Base-by-base conservation (phyloP, 305 asterid species). In the Solanum hybrid region DNA sequence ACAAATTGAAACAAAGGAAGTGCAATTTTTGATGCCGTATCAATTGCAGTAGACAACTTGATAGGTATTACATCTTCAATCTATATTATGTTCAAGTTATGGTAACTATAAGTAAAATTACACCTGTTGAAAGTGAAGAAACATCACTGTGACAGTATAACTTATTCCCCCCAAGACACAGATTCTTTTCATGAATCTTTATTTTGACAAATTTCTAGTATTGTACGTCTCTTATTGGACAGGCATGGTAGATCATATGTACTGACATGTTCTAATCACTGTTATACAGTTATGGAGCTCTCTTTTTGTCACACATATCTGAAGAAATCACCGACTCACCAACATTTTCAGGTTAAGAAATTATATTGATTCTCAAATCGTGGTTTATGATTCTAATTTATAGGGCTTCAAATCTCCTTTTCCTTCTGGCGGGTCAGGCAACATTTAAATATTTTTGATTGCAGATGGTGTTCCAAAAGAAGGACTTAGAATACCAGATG, bases 391-490 rank as follows among this genome's bases (percentile, higher is more conserved):
- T 87, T 90, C 67, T 75, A 64, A 64, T 87, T 75, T 81, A 40
- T 87, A 13, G 84, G 84, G 90, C 89, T 73, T 76, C 81, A 85
- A 26, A 42, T 88, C 80, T 28, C 42, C 88, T 84, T 90, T 80
- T 73, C 81, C 89, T 89, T 89, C 90, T 83, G 69, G 61, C 89
- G 73, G 73, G 69, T 90, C 89, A 33, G 26, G 87, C 40, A 40
- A 73, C 89, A n/a, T 84, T 20, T 89, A 24, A 34, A 89, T 90
- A 90, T 42, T 88, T 87, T 91, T 90, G 89, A 86, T 89, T 93
- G 95, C 96, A 97, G 99, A 96, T 93, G 98, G 98, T 92, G 99
- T 97, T 89, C 99, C 99, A 64, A 97, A 97, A 94, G 99, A 96
- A 93, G 99, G 99, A 91, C 94, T 97, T 31, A 92, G 99, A 92